Evolutionary conservation across 805 yeast genomes (phyloP).

Genomic region (Kockiozyma suomiensis): DNA sequence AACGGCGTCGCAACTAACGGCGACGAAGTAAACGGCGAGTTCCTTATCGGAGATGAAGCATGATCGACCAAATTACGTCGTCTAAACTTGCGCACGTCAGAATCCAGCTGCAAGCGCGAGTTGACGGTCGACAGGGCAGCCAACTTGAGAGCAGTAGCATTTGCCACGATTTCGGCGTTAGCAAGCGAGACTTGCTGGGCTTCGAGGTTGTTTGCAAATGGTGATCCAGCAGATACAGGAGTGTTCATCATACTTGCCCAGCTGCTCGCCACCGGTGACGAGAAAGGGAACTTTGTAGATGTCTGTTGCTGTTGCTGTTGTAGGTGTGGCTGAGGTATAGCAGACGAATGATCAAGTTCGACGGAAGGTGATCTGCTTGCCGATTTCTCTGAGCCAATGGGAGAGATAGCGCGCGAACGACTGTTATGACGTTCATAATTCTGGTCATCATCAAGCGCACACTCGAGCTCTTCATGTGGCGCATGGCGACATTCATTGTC

Average conservation of each 20-base stretch:
- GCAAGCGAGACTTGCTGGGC: slow-evolving; percentile 12
- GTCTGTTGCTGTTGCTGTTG: too few relatives aligned
- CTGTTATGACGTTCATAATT: not conserved
- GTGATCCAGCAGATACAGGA: slow-evolving; percentile 30
- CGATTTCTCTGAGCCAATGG: slow-evolving; percentile 31
- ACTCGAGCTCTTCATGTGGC: not conserved
- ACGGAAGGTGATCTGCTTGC: slow-evolving; percentile 20
- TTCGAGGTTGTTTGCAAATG: slow-evolving; percentile 1
- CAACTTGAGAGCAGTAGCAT: slow-evolving; percentile 54
- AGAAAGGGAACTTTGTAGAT: slow-evolving; percentile 13
- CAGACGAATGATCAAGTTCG: slow-evolving; percentile 6
- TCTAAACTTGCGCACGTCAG: slow-evolving; percentile 41
- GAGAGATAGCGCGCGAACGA: slow-evolving; percentile 26
- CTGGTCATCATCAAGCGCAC: not conserved
- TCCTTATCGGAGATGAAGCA: not conserved
- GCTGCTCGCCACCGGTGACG: slow-evolving; percentile 26
- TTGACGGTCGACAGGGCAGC: slow-evolving; percentile 70
- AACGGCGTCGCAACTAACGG: not conserved
- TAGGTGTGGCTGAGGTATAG: not conserved
- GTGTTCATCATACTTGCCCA: slow-evolving; percentile 42
- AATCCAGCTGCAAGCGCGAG: slow-evolving; percentile 52
- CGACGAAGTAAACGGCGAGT: not conserved
- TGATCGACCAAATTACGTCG: slow-evolving; percentile 22
- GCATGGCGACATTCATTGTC: not conserved
- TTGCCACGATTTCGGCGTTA: slow-evolving; percentile 39